Base-by-base conservation (phyloP, 306 rosid genomes). In the Castanea crenata region DNA sequence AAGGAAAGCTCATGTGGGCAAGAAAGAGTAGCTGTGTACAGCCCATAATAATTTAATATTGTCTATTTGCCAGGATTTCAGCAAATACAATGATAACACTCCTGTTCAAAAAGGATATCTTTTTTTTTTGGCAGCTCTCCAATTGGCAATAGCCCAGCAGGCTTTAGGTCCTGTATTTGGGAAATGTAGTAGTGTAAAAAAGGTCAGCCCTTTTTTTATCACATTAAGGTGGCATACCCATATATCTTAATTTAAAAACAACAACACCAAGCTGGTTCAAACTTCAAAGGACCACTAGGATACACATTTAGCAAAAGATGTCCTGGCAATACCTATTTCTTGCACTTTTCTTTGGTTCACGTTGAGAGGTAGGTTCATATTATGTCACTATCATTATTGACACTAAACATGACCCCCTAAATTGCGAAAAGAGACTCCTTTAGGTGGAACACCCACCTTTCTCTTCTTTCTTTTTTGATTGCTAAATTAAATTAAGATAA, bases 121-220 rank as follows among this genome's bases (percentile, higher is more conserved):
- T 52, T 89, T 41, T 25, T 25, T 91, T 76, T 78, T 80, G 78
- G 77, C 49, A 82, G 83, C 83, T 76, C 57, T 81, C 83, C 85
- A 82, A 41, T 41, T 41, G 46, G 12, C 46, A 41, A 83, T 91
- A 89, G 82, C 75, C 73, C 80, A 69, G 58, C 38, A 51, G 21
- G 62, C 27, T 57, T 72, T 41, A 51, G 74, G 65, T 58, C 55
- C 79, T 71, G 84, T 57, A 77, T 71, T 85, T 76, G 56, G 83
- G 73, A 76, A 80, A 71, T 63, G 63, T 58, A 55, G 65, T 76
- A 55, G 65, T 76, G 29, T 41, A 20, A 55, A 34, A 62, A 77
- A 54, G 64, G 71, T 49, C 31, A 25, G 55, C 70, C 27, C 34
- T 7, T 49, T 70, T 71, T 54, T 12, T 13, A 41, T 10, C 64